Conservation (phyloP, 2,329 filamentous ascomycete genomes). For the Aspergillus sp. region DNA sequence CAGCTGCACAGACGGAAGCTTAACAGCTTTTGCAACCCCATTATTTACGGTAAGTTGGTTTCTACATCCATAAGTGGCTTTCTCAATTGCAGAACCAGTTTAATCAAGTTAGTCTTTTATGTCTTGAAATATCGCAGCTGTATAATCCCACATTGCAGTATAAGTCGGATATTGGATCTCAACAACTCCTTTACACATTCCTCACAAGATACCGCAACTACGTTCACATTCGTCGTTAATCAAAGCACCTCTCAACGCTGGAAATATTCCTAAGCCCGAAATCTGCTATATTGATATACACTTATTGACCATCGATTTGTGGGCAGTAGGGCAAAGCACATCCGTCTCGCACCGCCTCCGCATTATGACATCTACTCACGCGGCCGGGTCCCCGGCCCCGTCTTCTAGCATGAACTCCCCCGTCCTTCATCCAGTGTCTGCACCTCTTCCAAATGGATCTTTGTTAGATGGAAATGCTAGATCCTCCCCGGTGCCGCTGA, state of each 20-base stretch:
- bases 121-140: background rate
- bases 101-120: background rate
- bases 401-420: conserved; percentile 40
- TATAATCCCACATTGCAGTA: background rate
- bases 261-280: background rate
- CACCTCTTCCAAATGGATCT: conserved; percentile 29
- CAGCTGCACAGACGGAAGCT: background rate
- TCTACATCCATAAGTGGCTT: background rate
- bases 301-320: background rate
- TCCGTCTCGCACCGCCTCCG: background rate
- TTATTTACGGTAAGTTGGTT: background rate
- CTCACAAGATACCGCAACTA: background rate
- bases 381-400: conserved; percentile 34
- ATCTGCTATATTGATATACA: background rate
- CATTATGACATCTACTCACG: conserved; percentile 34
- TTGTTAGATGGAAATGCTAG: conserved; percentile 31
- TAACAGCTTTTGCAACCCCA: background rate
- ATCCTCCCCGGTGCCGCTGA: conserved; percentile 35
- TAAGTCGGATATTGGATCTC: background rate
- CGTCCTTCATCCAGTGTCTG: conserved; percentile 26
- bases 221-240: background rate
- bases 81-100: background rate
- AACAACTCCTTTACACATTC: background rate
- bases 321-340: background rate
- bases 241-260: background rate